Base-by-base conservation (phyloP, 2,329 filamentous ascomycete species). In the Colletotrichum horii region DNA sequence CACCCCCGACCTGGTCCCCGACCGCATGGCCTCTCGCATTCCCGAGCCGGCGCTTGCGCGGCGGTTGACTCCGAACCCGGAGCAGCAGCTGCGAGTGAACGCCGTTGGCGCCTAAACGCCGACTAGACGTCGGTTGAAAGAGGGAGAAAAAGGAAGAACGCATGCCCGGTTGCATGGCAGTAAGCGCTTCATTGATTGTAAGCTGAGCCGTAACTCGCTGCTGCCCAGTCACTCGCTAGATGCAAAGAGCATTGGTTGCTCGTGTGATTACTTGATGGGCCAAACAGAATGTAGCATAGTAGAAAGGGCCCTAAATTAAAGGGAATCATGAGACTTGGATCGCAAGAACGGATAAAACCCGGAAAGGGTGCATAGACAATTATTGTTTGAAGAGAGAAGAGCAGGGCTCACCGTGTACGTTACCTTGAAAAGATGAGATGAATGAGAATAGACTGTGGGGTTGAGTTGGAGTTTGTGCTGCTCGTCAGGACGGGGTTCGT, bases 11-110 rank as follows among this genome's bases (percentile, higher is more conserved):
- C 83, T 93, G 61, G 82, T 92, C 14, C 91, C 90, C 15, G 91
- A 93, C 80, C 87, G 90, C 69, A 92, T 92, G 91, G 89, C 89
- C 8, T 89, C 90, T 71, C 88, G 90, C 69, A 88, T 91, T 55
- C 86, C 87, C 12, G 88, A 89, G 71, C 87, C 88, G 12, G 83
- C 82, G 22, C 82, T 89, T 55, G 80, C 83, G 70, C 77, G 80
- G 61, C 84, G 88, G 30, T 79, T 89, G 77, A 90, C 88, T 9
- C 88, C 88, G 3, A 88, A 86, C 70, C 88, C 87, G 6, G 88
- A 89, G 80, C 79, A 84, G 78, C 86, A 89, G 82, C 78, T 80
- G 15, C 78, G 79, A 52, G 62, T 82, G 38, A 80, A 81, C 55
- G 79, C 78, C 14, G 79, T 82, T 15, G 78, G 76, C 6, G 80